Evolutionary conservation across 1,284 basidiomycete species (phyloP).

Genomic region (Agroathelia rolfsii): DNA sequence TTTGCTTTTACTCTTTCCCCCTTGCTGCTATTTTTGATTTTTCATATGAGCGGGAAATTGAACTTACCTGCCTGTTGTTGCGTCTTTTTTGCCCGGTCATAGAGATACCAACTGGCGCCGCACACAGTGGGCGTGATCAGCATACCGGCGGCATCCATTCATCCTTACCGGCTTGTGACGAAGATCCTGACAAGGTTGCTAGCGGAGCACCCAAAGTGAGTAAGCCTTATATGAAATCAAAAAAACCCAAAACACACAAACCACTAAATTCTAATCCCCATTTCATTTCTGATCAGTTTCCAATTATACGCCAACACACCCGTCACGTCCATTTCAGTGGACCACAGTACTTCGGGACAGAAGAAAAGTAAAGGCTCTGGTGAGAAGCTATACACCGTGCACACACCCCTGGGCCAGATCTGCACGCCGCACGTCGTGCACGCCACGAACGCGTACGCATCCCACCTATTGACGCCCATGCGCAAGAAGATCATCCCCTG

Average conservation of each 20-base stretch:
- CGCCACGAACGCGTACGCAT: conserved; percentile 71
- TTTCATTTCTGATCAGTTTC: conserved; percentile 25
- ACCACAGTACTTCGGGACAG: no score
- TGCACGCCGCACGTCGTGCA: conserved; percentile 57
- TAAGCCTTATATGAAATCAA: conserved; percentile 13
- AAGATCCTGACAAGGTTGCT: conserved; percentile 39
- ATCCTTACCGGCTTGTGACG: conserved; percentile 51
- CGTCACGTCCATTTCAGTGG: conserved; percentile 30
- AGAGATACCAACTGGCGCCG: conserved; percentile 35
- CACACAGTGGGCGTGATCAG: conserved; percentile 35
- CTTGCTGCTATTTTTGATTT: not conserved
- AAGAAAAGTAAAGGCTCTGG: conserved; percentile 2
- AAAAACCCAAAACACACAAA: no score
- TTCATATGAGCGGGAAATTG: conserved; percentile 1
- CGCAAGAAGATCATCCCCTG: conserved; percentile 40
- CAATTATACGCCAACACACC: conserved; percentile 40
- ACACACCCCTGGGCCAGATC: conserved; percentile 47
- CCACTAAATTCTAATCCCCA: no score
- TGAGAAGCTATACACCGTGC: conserved; percentile 28
- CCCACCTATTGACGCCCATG: conserved; percentile 45
- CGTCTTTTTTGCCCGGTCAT: not conserved
- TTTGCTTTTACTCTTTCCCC: not conserved
- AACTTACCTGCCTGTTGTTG: no score
- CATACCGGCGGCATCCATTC: conserved; percentile 40
- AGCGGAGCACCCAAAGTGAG: conserved; percentile 28